Conservation (phyloP, 345 rosid genomes). For the Combretum micranthum region DNA sequence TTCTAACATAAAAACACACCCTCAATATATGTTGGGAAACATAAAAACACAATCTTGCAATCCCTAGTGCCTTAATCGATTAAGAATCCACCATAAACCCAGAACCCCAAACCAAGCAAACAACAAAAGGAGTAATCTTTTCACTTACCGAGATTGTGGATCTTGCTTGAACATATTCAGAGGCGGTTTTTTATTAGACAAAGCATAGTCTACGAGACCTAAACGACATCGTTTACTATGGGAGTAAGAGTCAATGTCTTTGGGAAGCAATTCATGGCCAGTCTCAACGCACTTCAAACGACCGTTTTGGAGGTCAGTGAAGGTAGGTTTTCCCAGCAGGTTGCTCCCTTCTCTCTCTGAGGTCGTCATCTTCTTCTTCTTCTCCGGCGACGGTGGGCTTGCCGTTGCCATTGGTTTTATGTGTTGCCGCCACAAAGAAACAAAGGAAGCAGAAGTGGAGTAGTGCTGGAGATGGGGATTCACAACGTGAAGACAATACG, state of each 20-base stretch:
- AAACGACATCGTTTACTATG: conserved; percentile 75
- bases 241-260: conserved; percentile 62
- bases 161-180: conserved; percentile 78
- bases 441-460: background rate
- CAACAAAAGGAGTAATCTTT: conserved; percentile 4
- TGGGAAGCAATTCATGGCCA: conserved; percentile 63
- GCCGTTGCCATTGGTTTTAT: background rate
- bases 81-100: background rate
- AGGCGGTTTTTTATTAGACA: conserved; percentile 58
- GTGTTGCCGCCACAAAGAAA: too few species aligned
- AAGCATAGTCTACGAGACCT: conserved; percentile 73
- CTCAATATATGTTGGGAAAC: too few species aligned
- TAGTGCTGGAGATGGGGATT: background rate
- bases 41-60: too few species aligned
- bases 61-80: background rate
- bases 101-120: background rate
- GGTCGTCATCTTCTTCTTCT: conserved; percentile 5
- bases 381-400: conserved; percentile 18
- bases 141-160: conserved; percentile 51
- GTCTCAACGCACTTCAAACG: conserved; percentile 81
- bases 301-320: conserved; percentile 53
- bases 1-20: too few species aligned
- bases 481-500: too few species aligned
- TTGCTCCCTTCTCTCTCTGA: conserved; percentile 40
- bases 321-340: conserved; percentile 57